Evolutionary conservation across 495 filamentous ascomycete species (phyloP), one percentile per base, ranked within the genome.

Genomic region (Friedmanniomyces endolithicus): DNA sequence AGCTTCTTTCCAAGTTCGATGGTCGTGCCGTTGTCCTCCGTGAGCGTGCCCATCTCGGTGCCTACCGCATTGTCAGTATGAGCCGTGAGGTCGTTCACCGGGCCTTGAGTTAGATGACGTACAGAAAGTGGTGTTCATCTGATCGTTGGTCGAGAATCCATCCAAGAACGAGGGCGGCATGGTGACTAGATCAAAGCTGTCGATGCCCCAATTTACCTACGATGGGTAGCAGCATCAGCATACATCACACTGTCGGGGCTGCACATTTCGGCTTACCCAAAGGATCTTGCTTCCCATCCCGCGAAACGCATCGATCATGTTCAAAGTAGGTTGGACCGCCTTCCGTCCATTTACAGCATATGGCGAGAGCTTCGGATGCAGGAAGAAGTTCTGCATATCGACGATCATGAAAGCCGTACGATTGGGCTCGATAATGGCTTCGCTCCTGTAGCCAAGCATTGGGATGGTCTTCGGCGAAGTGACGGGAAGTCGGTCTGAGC

Each of bases 121-220:
- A 12, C 64, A 65, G 24, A 66, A 66, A 14, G 49, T 62, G 12
- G 54, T 49, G 52, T 52, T 53, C 6, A 37, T 57, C 16, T 41
- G 20, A 19, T 44, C 33, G 27, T 64, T 61, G 41, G 11, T 53
- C 25, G 62, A 63, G 57, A 72, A 71, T 8, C 63, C 61, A 16
- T 56, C 58, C n/a, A 65, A 47, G 44, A 70, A 65, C 6, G 48
- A 46, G 9, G 70, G 64, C 34, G 68, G 70, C 44, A 72, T 67
- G 17, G 59, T 64, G 25, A 65, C 43, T 19, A 72, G 56, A 44
- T 70, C 70, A 22, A 58, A 65, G 54, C 67, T 52, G 39, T 62
- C 60, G 11, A 70, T 52, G n/a, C 67, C 67, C 67, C 67, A 67
- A 33, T 60, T 59, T 11, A 63, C 44, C 44, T 47, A 4, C 4